Evolutionary conservation across 2,329 filamentous ascomycete genomes (phyloP), one percentile per base, ranked within the genome.

Genomic region (Talaromyces sp.): DNA sequence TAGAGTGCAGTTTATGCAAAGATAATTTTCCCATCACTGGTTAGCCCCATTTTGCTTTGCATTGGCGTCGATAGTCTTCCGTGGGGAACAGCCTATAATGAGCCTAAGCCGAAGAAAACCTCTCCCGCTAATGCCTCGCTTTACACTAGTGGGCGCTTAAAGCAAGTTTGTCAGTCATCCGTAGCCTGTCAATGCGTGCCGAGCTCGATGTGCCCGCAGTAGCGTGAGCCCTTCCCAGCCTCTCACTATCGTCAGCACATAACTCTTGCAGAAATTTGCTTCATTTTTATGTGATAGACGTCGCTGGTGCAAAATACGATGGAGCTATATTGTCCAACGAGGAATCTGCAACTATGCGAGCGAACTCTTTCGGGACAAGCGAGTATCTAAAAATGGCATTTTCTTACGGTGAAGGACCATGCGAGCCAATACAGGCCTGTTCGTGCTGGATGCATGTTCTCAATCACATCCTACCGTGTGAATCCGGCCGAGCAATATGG

Each of bases 141-240:
- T 11, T 10, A 21, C 5, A 48, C 22, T 52, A 51, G 48, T 36
- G 8, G 13, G 56, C 39, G 46, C 21, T 21, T 58, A 53, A 33
- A 28, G 56, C 39, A 58, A 17, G 17, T 48, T 3, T 50, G 51
- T 53, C 31, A 19, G 6, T 45, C 31, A 53, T 25, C 9, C 37
- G 36, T 21, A 53, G 50, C 56, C 56, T 53, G 40, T 58, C 56
- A 33, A 46, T 58, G 56, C 52, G 52, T 54, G 52, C 52, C 19
- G 39, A 43, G 17, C 22, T 22, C n/a, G 28, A 43, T 13, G 22
- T 54, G n/a, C 52, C 52, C 39, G 52, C 52, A 54, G 52, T 54
- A 54, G 52, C 31, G 52, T n/a, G 10, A 22, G 21, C 21, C 5
- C 19, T 9, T 39, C 2, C 51, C 36, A 41, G 8, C 51, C 46